Conservation (phyloP, 2,329 filamentous ascomycete genomes). For the Moelleriella libera region DNA sequence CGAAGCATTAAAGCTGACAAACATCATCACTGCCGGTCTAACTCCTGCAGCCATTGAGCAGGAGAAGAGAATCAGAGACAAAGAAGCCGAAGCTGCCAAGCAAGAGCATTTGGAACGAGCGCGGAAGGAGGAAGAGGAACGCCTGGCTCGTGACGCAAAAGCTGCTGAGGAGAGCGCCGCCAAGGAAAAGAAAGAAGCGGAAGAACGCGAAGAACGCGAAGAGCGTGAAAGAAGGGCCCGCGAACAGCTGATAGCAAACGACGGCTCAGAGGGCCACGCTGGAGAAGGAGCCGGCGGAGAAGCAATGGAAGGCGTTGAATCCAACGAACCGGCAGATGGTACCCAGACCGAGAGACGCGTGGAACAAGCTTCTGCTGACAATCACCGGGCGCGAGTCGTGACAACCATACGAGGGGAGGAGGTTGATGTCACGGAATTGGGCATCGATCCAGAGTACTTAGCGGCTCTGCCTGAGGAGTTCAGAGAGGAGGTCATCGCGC, state of each 20-base stretch:
- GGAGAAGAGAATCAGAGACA: conserved; percentile 55
- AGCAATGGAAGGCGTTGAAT: conserved; percentile 71
- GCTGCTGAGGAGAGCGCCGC: conserved; percentile 55
- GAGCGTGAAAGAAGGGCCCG: conserved; percentile 18
- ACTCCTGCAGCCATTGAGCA: conserved; percentile 75
- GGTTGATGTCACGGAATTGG: conserved; percentile 84
- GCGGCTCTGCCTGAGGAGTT: conserved; percentile 96
- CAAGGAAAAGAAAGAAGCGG: conserved; percentile 55
- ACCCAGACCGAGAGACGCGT: conserved; percentile 15
- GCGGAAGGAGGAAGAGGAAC: conserved; percentile 51
- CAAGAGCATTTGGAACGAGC: conserved; percentile 44
- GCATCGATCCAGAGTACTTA: conserved; percentile 88
- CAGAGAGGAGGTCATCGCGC: conserved; percentile 87
- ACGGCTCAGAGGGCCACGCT: conserved; percentile 28
- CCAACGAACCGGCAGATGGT: conserved; percentile 21
- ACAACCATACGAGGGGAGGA: conserved; percentile 77
- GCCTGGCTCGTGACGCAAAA: conserved; percentile 52
- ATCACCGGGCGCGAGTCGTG: conserved; percentile 43
- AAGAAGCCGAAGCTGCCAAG: conserved; percentile 33
- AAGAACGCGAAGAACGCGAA: conserved; percentile 50
- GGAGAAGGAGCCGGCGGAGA: conserved; percentile 10
- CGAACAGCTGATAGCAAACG: conserved; percentile 37
- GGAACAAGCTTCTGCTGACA: conserved; percentile 2
- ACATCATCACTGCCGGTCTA: conserved; percentile 56
- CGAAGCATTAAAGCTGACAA: conserved; percentile 58